phyloP scores from a whole-genome alignment of 495 filamentous ascomycete genomes.

The Lophium mytilinum region DNA sequence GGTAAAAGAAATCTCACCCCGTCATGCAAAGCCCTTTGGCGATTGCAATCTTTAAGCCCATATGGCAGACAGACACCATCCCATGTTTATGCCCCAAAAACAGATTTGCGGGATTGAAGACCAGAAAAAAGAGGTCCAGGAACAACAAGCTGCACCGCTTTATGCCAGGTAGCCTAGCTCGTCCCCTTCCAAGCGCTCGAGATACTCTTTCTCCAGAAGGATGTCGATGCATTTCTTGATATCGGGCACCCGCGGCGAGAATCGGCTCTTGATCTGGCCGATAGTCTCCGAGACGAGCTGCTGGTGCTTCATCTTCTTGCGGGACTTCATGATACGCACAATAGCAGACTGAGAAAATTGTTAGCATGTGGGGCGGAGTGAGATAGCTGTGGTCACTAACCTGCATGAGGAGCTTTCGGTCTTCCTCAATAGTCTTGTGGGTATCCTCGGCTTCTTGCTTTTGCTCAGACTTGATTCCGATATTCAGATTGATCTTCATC shows the following conservation, averaged over 20 bases:
- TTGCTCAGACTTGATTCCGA: conserved; percentile 85
- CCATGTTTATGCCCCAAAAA: conserved; percentile 62
- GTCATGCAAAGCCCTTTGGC: no score
- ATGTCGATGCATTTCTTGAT: conserved; percentile 99
- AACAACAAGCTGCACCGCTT: conserved; percentile 34
- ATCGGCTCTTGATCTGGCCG: conserved; percentile 86
- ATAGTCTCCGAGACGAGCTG: conserved; percentile 91
- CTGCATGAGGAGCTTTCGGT: conserved; percentile 92
- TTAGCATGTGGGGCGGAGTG: neutral
- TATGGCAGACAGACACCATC: no score
- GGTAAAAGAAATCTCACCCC: no score
- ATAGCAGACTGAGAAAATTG: conserved; percentile 69
- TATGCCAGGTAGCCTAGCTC: conserved; percentile 87
- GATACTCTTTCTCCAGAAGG: conserved; percentile 96
- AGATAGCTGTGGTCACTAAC: conserved; percentile 45
- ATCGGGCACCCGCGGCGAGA: conserved; percentile 83
- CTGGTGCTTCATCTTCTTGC: conserved; percentile 96
- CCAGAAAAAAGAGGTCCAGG: conserved; percentile 89
- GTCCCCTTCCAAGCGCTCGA: conserved; percentile 89
- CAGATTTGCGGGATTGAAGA: conserved; percentile 88
- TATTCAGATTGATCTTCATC: conserved; percentile 90
- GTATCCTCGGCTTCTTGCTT: conserved; percentile 95
- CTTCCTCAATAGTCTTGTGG: conserved; percentile 98
- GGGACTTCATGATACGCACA: conserved; percentile 98
- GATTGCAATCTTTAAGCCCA: no score